These are phyloP conservation scores for Irpex sp. DNA, from an alignment of 1,284 basidiomycete species.

Conservation along the genomic window DNA sequence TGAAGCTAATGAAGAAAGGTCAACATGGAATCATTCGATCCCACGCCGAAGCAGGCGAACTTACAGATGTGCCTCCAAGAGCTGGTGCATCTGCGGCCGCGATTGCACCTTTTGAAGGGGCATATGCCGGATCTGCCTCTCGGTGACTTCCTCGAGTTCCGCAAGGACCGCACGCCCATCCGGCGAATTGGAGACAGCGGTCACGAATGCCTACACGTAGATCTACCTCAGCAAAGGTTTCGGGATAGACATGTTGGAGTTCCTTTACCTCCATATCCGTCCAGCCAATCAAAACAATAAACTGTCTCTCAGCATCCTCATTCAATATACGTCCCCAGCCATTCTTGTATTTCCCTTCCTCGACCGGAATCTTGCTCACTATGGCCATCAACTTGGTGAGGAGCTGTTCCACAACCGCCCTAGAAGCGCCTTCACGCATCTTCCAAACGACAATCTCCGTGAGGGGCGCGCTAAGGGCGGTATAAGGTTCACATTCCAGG, in stretches of 20 bases:
- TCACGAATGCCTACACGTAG: slow-evolving; percentile 7
- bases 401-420: slow-evolving; percentile 4
- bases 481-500: slow-evolving; percentile 8
- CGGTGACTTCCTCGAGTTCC: slow-evolving; percentile 6
- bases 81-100: not conserved
- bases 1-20: not conserved
- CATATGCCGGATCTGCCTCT: slow-evolving; percentile 6
- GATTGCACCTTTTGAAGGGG: not conserved
- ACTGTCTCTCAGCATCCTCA: slow-evolving; percentile 6
- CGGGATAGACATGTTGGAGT: no score
- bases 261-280: slow-evolving; percentile 12
- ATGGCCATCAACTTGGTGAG: slow-evolving; percentile 9
- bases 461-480: slow-evolving; percentile 7
- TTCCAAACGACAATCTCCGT: slow-evolving; percentile 13
- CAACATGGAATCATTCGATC: not conserved
- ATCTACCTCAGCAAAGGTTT: no score
- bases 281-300: slow-evolving; percentile 14
- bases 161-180: slow-evolving; percentile 9
- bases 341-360: slow-evolving; percentile 9
- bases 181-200: slow-evolving; percentile 10
- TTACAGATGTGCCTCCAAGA: slow-evolving; percentile 3
- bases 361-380: slow-evolving; percentile 9
- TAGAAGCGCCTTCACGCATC: slow-evolving; percentile 5
- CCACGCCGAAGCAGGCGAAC: not conserved
- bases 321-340: slow-evolving; percentile 12